Percentiles rank a stretch among this genome's conserved stretches.
Conservation (phyloP, 192 early-diverging fungal species). For the Chytriomyces sp. region DNA sequence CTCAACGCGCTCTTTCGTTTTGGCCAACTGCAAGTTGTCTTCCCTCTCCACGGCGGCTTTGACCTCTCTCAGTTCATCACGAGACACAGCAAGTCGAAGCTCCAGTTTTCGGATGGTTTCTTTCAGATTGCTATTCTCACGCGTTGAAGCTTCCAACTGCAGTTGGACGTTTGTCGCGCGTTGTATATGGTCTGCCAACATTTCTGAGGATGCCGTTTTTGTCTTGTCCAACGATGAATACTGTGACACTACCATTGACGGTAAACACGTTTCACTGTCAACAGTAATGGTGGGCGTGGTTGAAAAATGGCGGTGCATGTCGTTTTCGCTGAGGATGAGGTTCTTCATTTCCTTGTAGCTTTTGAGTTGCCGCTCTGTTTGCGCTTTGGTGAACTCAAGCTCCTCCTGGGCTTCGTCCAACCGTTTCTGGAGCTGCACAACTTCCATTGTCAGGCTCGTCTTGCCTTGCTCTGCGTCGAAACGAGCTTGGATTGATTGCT, state of each 20-base stretch:
- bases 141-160: conserved; percentile 4
- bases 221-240: background rate
- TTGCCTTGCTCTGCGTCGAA: conserved; percentile 17
- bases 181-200: background rate
- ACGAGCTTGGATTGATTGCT: background rate
- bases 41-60: background rate
- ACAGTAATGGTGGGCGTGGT: background rate
- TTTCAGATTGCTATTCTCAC: conserved; percentile 3
- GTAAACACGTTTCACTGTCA: background rate
- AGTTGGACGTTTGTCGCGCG: conserved; percentile 15
- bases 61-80: conserved; percentile 15
- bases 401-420: conserved; percentile 22
- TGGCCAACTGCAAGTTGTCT: background rate
- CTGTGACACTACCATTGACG: background rate
- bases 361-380: conserved; percentile 19
- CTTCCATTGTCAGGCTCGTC: background rate
- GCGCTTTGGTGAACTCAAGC: conserved; percentile 1
- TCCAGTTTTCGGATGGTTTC: conserved; percentile 10
- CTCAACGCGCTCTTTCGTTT: conserved; percentile 17
- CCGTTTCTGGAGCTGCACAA: conserved; percentile 24
- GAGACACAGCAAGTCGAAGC: background rate
- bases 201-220: conserved; percentile 14
- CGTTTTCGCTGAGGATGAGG: background rate
- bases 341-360: conserved; percentile 37
- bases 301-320: background rate